Percentiles rank a stretch among this genome's conserved stretches.
These are phyloP conservation scores for Tylopilus sp. DNA, from an alignment of 768 basidiomycete species.

Conservation along the genomic window DNA sequence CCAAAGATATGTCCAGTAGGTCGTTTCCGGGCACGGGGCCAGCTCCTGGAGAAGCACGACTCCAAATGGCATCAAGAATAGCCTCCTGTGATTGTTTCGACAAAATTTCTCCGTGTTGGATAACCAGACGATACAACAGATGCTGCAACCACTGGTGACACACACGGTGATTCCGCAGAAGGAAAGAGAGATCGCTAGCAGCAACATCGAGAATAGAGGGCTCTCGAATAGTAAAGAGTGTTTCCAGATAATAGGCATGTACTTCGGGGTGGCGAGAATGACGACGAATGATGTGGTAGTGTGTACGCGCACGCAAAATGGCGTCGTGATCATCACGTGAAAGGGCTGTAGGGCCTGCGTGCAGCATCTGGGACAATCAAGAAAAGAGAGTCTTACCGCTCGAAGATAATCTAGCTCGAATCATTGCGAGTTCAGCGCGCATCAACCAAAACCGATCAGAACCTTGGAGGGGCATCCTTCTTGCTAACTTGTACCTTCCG, in stretches of 20 bases:
- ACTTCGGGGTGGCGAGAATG: slow-evolving; percentile 38
- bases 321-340: slow-evolving; percentile 6
- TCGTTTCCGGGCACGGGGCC: background rate
- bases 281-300: slow-evolving; percentile 40
- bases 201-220: slow-evolving; percentile 27
- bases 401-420: slow-evolving; percentile 7
- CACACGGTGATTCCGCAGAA: slow-evolving; percentile 32
- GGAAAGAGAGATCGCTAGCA: slow-evolving; percentile 33
- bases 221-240: slow-evolving; percentile 33
- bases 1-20: background rate
- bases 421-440: slow-evolving; percentile 40
- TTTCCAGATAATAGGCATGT: slow-evolving; percentile 45
- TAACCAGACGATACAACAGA: slow-evolving; percentile 41
- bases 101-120: slow-evolving; percentile 26
- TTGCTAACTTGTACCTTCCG: slow-evolving; percentile 40
- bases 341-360: slow-evolving; percentile 11
- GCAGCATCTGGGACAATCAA: slow-evolving; percentile 1
- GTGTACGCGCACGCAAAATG: slow-evolving; percentile 34
- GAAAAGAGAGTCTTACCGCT: slow-evolving; percentile 14
- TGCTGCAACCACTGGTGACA: slow-evolving; percentile 36
- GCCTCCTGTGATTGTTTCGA: slow-evolving; percentile 27
- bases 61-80: slow-evolving; percentile 35
- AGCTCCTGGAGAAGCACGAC: slow-evolving; percentile 26
- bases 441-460: slow-evolving; percentile 66
- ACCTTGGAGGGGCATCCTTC: slow-evolving; percentile 32